Conservation (phyloP, 305 asterid species). For the Solanum hybrid region DNA sequence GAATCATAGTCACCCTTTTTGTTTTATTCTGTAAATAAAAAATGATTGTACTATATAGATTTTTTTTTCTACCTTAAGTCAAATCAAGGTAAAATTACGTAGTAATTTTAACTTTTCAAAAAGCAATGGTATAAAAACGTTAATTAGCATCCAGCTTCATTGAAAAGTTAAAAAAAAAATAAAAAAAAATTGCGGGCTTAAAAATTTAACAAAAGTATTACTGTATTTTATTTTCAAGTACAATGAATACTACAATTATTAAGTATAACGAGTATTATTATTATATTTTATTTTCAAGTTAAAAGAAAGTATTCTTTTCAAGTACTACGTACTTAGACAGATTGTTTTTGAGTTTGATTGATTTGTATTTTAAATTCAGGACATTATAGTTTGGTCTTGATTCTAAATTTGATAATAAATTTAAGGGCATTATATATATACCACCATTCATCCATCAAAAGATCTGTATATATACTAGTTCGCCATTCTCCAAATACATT, state of each 20-base stretch:
- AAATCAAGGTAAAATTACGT: neutral
- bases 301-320: neutral
- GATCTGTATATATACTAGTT: neutral
- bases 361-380: neutral
- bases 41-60: neutral
- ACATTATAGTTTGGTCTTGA: neutral
- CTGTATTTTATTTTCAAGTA: neutral
- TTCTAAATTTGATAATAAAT: neutral
- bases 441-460: neutral
- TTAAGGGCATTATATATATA: neutral
- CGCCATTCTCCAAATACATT: neutral
- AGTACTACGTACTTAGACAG: neutral
- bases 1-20: conserved; percentile 5
- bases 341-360: neutral
- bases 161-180: too few species aligned
- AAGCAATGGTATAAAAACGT: neutral
- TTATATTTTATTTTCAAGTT: neutral
- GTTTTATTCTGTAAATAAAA: conserved; percentile 1
- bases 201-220: neutral
- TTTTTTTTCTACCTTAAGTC: neutral
- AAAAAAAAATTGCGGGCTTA: too few species aligned
- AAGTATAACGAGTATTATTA: neutral
- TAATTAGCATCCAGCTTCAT: neutral
- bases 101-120: conserved; percentile 14
- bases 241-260: neutral